Evolutionary conservation across 371 early-diverging fungal genomes (phyloP), one percentile per base, ranked within the genome.

Genomic region (Mucor circinelloides): DNA sequence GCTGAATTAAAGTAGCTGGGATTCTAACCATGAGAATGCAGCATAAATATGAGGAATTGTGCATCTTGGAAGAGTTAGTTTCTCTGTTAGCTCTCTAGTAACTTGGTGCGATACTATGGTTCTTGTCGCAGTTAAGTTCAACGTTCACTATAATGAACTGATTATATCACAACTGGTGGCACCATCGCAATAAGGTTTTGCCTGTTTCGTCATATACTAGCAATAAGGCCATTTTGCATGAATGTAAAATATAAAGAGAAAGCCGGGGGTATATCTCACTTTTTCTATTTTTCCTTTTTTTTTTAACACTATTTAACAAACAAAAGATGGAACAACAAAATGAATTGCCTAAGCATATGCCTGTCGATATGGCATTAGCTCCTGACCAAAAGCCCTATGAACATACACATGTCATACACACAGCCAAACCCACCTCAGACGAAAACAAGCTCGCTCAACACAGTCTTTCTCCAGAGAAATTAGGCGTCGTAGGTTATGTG

Each of bases 401-500:
- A 31, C 69, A 74, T n/a, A 69, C 74, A 19, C 73, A 70, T 38
- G 60, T 66, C 3, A 60, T 75, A 34, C 65, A 58, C 19, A 54
- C 67, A 55, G 25, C 57, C 48, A 42, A 63, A 15, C 48, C 64
- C 21, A 56, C 61, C 10, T 60, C 73, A 40, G 46, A 63, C 3
- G 34, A 60, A n/a, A 56, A 42, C 36, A 69, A 62, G 38, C 25
- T 75, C 21, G 60, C 77, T 27, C 74, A 73, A 40, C 84, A 82
- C 42, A 78, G 77, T 32, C 69, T 82, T 21, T 78, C 81, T 3
- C 82, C 82, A 2, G 82, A 79, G 46, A 77, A 84, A 30, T 61
- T 82, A 3, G 84, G 84, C 21, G 71, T 82, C 0, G 79, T 73
- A 15, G 82, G 82, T 8, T 82, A 82, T 67, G 78, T 84, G 21